A percentile compares a stretch with the other conserved stretches of the same genome.
Evolutionary conservation across 2,329 filamentous ascomycete genomes (phyloP).

Genomic region (Calonectria pauciramosa): DNA sequence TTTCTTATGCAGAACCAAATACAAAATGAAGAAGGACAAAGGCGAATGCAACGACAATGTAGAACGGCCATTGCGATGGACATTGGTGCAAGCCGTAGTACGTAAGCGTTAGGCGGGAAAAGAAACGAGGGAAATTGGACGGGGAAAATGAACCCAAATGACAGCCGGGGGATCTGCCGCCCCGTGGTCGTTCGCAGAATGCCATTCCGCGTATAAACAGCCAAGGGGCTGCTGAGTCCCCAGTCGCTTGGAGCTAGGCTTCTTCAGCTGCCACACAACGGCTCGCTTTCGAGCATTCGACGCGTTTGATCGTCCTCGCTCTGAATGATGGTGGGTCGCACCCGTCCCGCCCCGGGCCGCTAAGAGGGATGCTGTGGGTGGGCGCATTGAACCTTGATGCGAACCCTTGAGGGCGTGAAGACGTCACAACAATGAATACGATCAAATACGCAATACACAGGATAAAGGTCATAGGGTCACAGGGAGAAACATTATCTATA

Average conservation of each 20-base stretch:
- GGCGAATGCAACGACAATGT: background rate
- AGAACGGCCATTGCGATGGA: background rate
- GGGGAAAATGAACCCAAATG: background rate
- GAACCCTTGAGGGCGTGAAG: background rate
- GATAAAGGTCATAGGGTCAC: background rate
- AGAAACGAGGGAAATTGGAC: background rate
- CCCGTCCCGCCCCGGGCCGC: background rate
- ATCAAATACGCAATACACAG: too few species aligned
- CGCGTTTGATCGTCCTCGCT: background rate
- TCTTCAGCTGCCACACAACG: background rate
- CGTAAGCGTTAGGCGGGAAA: background rate
- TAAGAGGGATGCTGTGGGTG: background rate
- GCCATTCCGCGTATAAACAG: background rate
- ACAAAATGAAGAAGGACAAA: background rate
- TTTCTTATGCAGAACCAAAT: background rate
- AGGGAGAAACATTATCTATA: background rate
- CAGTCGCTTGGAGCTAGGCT: background rate
- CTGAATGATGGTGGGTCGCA: background rate
- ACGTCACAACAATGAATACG: background rate
- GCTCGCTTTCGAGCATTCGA: background rate
- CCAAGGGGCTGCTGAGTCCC: background rate
- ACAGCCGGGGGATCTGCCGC: background rate
- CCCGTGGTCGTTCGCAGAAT: background rate
- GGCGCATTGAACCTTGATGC: background rate
- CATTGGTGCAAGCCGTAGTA: background rate